A percentile compares a stretch with the other conserved stretches of the same genome.
These are phyloP conservation scores for Ampelomyces quisqualis DNA, from an alignment of 2,329 filamentous ascomycete species.

Conservation along the genomic window DNA sequence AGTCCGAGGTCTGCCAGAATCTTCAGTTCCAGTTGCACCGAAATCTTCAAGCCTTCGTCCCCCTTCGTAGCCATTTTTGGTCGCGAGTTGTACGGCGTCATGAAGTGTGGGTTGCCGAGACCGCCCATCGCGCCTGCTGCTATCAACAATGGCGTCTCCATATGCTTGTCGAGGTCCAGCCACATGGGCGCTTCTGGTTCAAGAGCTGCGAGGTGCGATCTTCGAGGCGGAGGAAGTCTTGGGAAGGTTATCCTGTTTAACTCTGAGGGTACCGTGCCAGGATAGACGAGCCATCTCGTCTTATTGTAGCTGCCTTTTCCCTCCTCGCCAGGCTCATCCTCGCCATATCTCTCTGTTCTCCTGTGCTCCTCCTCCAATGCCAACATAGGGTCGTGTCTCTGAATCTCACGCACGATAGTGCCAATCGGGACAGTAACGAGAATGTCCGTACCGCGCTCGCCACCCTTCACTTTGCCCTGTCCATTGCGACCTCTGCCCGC, in stretches of 20 bases:
- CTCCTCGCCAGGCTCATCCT: conserved; percentile 28
- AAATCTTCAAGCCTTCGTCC: conserved; percentile 73
- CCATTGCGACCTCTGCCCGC: conserved; percentile 77
- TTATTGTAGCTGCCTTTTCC: conserved; percentile 49
- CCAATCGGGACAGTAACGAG: conserved; percentile 90
- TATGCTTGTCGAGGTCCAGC: conserved; percentile 63
- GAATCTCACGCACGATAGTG: conserved; percentile 82
- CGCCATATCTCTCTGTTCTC: conserved; percentile 24
- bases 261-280: conserved; percentile 73
- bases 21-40: conserved; percentile 87
- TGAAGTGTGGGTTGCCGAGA: conserved; percentile 90
- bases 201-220: conserved; percentile 60
- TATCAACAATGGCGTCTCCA: conserved; percentile 79
- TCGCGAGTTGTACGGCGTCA: conserved; percentile 69
- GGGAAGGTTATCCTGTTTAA: conserved; percentile 62
- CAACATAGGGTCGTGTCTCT: conserved; percentile 72
- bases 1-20: conserved; percentile 92
- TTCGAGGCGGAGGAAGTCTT: conserved; percentile 55
- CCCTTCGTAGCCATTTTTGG: conserved; percentile 90
- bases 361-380: conserved; percentile 58
- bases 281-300: conserved; percentile 84
- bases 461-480: conserved; percentile 70
- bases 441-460: conserved; percentile 81
- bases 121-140: conserved; percentile 87
- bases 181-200: conserved; percentile 72